phyloP scores from a whole-genome alignment of 352 stramenopile species.

The Globisporangium middletonii region DNA sequence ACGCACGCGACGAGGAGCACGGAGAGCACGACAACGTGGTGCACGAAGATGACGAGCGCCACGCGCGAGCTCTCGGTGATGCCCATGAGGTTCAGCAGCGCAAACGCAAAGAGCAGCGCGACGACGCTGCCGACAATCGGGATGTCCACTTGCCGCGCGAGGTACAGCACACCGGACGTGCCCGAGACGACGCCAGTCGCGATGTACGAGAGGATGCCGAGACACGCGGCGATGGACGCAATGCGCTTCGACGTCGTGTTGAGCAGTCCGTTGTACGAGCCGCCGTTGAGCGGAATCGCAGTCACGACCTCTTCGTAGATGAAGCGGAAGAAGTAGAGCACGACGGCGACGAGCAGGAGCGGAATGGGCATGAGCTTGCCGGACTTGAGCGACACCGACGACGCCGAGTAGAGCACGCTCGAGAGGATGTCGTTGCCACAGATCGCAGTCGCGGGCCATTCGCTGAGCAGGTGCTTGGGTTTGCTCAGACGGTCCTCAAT shows the following conservation, averaged over 20 bases:
- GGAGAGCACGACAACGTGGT: constrained; percentile 63
- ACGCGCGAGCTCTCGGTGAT: constrained; percentile 77
- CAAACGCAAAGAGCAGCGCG: constrained; percentile 67
- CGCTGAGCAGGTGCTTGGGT: constrained; percentile 5
- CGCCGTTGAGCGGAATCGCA: too few species aligned
- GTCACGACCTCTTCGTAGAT: too few species aligned
- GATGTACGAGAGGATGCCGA: constrained; percentile 87
- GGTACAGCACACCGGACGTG: constrained; percentile 69
- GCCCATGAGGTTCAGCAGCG: constrained; percentile 55
- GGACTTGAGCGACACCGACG: constrained; percentile 29
- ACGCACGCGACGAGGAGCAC: constrained; percentile 42
- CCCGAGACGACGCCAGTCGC: constrained; percentile 73
- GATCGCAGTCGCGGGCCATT: constrained; percentile 80
- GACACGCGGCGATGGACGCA: constrained; percentile 47
- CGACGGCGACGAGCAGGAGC: constrained; percentile 58
- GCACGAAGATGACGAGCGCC: constrained; percentile 75
- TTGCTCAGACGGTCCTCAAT: constrained; percentile 21
- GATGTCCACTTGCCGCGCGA: constrained; percentile 54
- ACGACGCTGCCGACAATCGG: constrained; percentile 30
- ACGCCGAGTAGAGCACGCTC: constrained; percentile 70
- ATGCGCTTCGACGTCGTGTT: too few species aligned
- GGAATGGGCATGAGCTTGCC: constrained; percentile 79
- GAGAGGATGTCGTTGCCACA: constrained; percentile 88
- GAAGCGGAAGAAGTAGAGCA: constrained; percentile 22
- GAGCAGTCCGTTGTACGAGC: too few species aligned